A percentile compares a stretch with the other conserved stretches of the same genome.
These are phyloP conservation scores for Mucor plumbeus DNA, from an alignment of 371 early-diverging fungal genomes.

Conservation along the genomic window DNA sequence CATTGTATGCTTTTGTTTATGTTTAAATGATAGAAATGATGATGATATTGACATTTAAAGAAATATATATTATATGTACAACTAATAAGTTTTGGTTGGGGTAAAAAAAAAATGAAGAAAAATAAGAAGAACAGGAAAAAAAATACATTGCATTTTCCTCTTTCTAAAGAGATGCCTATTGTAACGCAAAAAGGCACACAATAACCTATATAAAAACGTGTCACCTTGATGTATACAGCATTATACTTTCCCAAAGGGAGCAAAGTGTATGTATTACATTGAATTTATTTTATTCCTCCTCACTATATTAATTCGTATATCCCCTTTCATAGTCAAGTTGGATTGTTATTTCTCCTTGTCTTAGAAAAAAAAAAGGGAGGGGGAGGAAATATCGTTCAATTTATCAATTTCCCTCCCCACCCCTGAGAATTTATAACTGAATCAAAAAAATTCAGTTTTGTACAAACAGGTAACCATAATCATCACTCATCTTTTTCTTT, in stretches of 20 bases:
- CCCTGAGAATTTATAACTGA: too few species aligned
- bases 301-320: neutral
- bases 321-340: neutral
- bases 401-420: neutral
- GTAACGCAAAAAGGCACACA: slow-evolving; percentile 15
- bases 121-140: neutral
- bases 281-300: neutral
- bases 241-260: slow-evolving; percentile 19
- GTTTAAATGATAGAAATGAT: slow-evolving; percentile 17
- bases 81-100: neutral
- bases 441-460: neutral
- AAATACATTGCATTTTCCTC: neutral
- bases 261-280: slow-evolving; percentile 8
- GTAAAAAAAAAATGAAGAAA: neutral
- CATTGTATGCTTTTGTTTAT: neutral
- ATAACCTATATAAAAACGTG: slow-evolving; percentile 7
- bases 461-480: slow-evolving; percentile 1
- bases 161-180: neutral
- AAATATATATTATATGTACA: slow-evolving; percentile 13
- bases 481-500: slow-evolving; percentile 5
- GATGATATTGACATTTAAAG: slow-evolving; percentile 3
- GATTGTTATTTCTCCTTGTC: neutral
- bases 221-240: slow-evolving; percentile 6
- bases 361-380: neutral
- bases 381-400: neutral